phyloP scores from a whole-genome alignment of 2,329 filamentous ascomycete genomes.

The Fusarium pseudonygamai region DNA sequence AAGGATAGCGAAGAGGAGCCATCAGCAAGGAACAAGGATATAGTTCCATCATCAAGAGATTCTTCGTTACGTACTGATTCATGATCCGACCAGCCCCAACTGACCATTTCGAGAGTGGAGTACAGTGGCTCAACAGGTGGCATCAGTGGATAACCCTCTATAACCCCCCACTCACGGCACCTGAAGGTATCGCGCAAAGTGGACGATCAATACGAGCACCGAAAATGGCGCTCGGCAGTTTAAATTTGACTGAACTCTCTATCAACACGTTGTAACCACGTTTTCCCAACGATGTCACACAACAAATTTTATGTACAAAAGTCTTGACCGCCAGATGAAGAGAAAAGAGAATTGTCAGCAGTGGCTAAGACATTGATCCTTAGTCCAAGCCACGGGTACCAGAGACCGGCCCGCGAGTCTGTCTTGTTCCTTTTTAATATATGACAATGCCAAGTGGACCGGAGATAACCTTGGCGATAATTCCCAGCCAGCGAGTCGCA shows the following conservation, averaged over 20 bases:
- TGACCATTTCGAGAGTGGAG: not conserved
- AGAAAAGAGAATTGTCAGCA: not conserved
- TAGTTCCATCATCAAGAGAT: too few species aligned
- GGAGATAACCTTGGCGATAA: not conserved
- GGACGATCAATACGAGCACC: not conserved
- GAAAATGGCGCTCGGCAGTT: slow-evolving; percentile 6
- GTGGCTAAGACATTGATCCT: not conserved
- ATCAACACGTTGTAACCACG: not conserved
- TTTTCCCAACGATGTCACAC: not conserved
- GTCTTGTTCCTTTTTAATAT: too few species aligned
- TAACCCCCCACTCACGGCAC: not conserved
- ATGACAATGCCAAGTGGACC: not conserved
- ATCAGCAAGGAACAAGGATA: not conserved
- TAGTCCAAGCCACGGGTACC: not conserved
- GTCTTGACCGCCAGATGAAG: not conserved
- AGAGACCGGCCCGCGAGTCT: slow-evolving; percentile 10
- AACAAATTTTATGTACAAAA: not conserved
- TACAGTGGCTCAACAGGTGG: not conserved
- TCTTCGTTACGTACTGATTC: not conserved
- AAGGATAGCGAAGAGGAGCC: not conserved
- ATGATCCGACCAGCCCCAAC: not conserved
- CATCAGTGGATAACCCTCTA: not conserved
- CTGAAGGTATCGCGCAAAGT: not conserved
- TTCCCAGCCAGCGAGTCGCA: not conserved
- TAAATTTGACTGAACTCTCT: not conserved